Evolutionary conservation across 2,329 filamentous ascomycete species (phyloP), one percentile per base, ranked within the genome.

Genomic region (Colletotrichum australisinense): DNA sequence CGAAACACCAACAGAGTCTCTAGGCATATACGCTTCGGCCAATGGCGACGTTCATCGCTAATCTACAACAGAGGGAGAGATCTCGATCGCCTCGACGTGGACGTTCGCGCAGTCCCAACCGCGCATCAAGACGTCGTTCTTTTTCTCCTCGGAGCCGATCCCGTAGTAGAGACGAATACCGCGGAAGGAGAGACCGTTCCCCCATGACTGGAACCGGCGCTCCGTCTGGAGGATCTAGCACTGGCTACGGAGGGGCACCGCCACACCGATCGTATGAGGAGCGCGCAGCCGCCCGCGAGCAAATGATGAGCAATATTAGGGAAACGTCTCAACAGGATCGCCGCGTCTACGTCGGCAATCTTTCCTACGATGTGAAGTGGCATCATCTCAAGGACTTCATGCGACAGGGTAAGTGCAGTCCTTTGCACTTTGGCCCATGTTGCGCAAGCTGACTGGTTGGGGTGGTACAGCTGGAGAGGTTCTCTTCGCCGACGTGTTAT

Each of bases 281-380:
- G 80, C 92, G 95, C 80, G 88, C 91, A 75, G 92, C 89, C 75
- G 93, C 93, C 80, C 95, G 97, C 85, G 95, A 98, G 85, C 93
- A 95, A 83, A 98, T 97, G 95, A 97, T 98, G 94, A 93, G 92
- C 85, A 95, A 91, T 82, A 93, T 98, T 79, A 93, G 95, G 82
- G 97, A 98, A 81, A 93, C 94, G 58, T 98, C 97, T 75, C 97
- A 98, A 84, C 97, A 99, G 86, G 97, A 99, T 89, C 96, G 97
- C 82, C 95, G 97, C 78, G 97, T 99, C 91, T 99, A 99, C 84
- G 97, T 99, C 83, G 97, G 97, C 85, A 99, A 99, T 84, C 90
- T 99, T 79, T 97, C 95, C 63, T 99, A 99, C 88, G 97, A 99
- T 89, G 97, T 99, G 84, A 99, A 99, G 89, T 99, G 97, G 97